These are phyloP conservation scores for Epichloe hybrida DNA, from an alignment of 2,329 filamentous ascomycete species.

Conservation along the genomic window DNA sequence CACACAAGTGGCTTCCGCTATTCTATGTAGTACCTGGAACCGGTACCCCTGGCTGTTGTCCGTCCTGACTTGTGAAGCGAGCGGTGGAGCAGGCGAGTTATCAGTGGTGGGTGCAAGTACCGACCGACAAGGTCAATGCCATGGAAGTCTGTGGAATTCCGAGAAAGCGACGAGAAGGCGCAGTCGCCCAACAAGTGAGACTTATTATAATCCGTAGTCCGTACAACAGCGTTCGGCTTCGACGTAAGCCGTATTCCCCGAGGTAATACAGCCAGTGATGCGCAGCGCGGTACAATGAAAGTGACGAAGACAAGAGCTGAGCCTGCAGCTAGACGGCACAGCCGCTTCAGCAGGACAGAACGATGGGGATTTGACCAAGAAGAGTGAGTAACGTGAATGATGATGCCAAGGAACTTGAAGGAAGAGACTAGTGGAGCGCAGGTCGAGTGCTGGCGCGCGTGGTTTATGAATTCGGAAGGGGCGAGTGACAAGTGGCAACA, in stretches of 20 bases:
- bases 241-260: too few relatives aligned
- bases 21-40: too few relatives aligned
- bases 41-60: too few relatives aligned
- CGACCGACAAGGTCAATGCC: background rate
- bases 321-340: background rate
- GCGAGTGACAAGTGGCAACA: background rate
- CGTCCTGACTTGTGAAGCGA: too few relatives aligned
- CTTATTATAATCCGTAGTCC: too few relatives aligned
- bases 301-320: too few relatives aligned
- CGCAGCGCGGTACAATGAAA: too few relatives aligned
- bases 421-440: background rate
- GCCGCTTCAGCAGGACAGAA: background rate
- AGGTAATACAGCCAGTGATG: too few relatives aligned
- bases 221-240: too few relatives aligned
- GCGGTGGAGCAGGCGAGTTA: slow-evolving; percentile 6
- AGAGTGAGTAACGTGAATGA: background rate
- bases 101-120: background rate
- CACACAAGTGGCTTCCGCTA: slow-evolving; percentile 1
- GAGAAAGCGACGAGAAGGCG: background rate
- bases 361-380: background rate
- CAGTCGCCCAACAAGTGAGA: background rate
- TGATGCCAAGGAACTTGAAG: background rate
- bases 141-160: background rate
- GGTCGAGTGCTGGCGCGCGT: background rate
- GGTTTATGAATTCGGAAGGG: background rate